Conservation (phyloP, 2,329 filamentous ascomycete species). For the Trichoderma brevicompactum region DNA sequence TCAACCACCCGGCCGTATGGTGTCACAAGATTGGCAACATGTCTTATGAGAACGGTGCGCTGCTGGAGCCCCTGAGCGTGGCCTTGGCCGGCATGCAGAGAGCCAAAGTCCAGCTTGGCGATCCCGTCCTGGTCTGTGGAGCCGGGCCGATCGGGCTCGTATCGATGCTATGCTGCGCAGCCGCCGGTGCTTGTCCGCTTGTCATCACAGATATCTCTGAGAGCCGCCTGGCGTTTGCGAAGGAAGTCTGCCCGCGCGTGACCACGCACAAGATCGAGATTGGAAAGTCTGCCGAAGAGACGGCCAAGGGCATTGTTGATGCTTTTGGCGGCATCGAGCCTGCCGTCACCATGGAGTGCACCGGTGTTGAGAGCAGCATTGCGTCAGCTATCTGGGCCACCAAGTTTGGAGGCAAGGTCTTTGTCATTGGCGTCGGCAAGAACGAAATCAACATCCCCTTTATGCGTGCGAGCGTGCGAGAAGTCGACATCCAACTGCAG, state of each 20-base stretch:
- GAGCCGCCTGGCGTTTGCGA: constrained; percentile 81
- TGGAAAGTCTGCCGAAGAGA: constrained; percentile 68
- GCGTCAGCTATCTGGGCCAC: constrained; percentile 83
- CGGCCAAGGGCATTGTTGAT: constrained; percentile 68
- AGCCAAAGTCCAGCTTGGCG: constrained; percentile 78
- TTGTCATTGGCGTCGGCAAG: constrained; percentile 93
- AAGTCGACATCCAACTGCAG: constrained; percentile 95
- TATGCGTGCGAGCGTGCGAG: constrained; percentile 86
- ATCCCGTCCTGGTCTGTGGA: constrained; percentile 86
- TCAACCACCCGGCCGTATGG: constrained; percentile 93
- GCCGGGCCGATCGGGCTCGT: constrained; percentile 94
- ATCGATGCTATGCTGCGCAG: constrained; percentile 79
- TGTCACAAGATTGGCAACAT: constrained; percentile 95
- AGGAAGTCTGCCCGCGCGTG: constrained; percentile 77
- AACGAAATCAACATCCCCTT: constrained; percentile 96
- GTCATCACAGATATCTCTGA: constrained; percentile 96
- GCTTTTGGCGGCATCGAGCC: constrained; percentile 81
- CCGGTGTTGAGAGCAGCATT: constrained; percentile 89
- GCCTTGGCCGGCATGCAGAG: constrained; percentile 87
- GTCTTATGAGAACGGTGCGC: constrained; percentile 86
- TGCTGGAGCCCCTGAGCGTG: constrained; percentile 89
- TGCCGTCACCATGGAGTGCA: constrained; percentile 85
- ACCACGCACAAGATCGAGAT: constrained; percentile 76
- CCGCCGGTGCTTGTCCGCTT: constrained; percentile 86
- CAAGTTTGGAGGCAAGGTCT: constrained; percentile 96